phyloP scores from a whole-genome alignment of 495 filamentous ascomycete species.

The Bacidia gigantensis region DNA sequence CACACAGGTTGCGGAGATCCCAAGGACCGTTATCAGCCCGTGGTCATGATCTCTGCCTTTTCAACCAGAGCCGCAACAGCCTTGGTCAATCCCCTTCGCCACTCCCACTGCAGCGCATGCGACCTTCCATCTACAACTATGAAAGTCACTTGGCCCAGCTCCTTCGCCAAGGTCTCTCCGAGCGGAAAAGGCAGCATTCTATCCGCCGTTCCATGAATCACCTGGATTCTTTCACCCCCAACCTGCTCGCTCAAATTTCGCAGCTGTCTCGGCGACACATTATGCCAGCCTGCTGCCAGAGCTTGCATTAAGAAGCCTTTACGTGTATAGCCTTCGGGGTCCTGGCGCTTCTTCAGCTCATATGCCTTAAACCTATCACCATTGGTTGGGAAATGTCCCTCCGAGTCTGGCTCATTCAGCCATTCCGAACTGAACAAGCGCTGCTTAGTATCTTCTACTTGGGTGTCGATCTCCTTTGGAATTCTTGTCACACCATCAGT shows the following conservation, averaged over 20 bases:
- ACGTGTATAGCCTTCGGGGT: conserved; percentile 39
- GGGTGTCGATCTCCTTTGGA: conserved; percentile 49
- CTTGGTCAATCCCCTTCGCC: conserved; percentile 43
- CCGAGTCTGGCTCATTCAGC: conserved; percentile 47
- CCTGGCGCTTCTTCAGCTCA: conserved; percentile 51
- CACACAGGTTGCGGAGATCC: too few species aligned
- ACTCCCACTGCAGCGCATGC: conserved; percentile 55
- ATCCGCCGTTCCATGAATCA: conserved; percentile 62
- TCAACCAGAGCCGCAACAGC: conserved; percentile 40
- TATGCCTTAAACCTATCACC: conserved; percentile 67
- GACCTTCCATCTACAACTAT: conserved; percentile 50
- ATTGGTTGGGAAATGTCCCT: conserved; percentile 52
- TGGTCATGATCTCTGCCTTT: conserved; percentile 16
- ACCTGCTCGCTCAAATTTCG: conserved; percentile 47
- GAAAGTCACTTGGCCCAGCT: conserved; percentile 36
- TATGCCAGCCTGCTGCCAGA: conserved; percentile 67
- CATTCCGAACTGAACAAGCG: conserved; percentile 48
- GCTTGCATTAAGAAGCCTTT: conserved; percentile 63
- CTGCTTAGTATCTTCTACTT: conserved; percentile 38
- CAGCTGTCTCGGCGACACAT: conserved; percentile 52
- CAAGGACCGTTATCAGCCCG: background rate
- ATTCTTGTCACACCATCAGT: conserved; percentile 26
- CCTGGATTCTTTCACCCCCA: conserved; percentile 55
- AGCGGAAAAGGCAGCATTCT: conserved; percentile 60
- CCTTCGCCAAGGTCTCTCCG: conserved; percentile 41